Evolutionary conservation across 768 basidiomycete species (phyloP).

Genomic region (Glaciozyma martinii): DNA sequence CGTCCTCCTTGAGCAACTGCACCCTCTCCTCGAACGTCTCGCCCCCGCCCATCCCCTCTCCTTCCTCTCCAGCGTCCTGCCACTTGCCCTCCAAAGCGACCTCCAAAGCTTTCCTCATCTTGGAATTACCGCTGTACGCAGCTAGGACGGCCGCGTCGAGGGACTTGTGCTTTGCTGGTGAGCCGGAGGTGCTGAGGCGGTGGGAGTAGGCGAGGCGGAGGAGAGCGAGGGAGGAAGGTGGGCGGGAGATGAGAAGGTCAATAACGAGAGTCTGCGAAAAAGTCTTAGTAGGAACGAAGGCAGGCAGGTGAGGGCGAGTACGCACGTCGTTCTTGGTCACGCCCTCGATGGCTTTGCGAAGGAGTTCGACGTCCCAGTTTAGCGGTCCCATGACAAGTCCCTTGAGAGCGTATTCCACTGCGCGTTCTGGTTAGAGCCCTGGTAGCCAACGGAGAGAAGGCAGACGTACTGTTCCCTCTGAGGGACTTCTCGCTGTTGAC

Average conservation of each 20-base stretch:
- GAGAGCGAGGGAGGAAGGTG: slow-evolving; percentile 16
- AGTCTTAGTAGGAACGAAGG: neutral
- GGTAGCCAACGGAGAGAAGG: neutral
- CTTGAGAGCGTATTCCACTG: slow-evolving; percentile 20
- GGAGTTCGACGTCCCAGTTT: slow-evolving; percentile 19
- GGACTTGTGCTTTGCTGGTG: slow-evolving; percentile 1
- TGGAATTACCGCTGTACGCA: slow-evolving; percentile 12
- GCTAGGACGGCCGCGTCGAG: slow-evolving; percentile 26
- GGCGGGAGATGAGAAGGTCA: slow-evolving; percentile 20
- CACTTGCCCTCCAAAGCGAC: slow-evolving; percentile 23
- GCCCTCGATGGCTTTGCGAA: slow-evolving; percentile 12
- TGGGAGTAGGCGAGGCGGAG: slow-evolving; percentile 24
- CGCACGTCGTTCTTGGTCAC: slow-evolving; percentile 18
- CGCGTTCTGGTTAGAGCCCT: neutral
- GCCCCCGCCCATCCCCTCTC: neutral
- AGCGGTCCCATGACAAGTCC: slow-evolving; percentile 22
- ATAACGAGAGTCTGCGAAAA: slow-evolving; percentile 17
- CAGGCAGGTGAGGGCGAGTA: neutral
- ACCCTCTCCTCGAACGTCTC: neutral
- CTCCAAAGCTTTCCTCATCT: slow-evolving; percentile 24
- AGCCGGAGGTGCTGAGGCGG: neutral
- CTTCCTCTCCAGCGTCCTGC: neutral
- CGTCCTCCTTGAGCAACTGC: slow-evolving; percentile 19
- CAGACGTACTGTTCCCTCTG: slow-evolving; percentile 19
- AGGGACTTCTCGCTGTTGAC: slow-evolving; percentile 10